Conservation (phyloP, 2,329 filamentous ascomycete genomes). For the Pseudogymnoascus pannorum region DNA sequence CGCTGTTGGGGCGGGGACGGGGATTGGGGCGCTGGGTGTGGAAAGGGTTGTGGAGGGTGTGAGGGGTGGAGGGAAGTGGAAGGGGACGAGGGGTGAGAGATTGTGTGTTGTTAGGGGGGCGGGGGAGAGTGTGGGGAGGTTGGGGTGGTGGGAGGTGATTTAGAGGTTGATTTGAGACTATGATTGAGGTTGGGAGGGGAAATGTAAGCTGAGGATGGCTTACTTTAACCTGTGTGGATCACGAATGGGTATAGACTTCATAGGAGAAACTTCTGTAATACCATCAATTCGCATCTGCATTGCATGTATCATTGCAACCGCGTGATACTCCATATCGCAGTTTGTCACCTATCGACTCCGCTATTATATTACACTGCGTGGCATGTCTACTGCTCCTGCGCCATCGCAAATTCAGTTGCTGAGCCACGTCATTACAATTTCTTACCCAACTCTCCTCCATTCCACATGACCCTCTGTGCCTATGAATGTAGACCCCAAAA, state of each 20-base stretch:
- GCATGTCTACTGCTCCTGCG: not conserved
- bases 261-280: not conserved
- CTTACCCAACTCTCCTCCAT: conserved; percentile 16
- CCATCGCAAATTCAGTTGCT: not conserved
- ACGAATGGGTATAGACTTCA: not conserved
- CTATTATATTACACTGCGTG: not conserved
- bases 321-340: not conserved
- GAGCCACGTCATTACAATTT: not conserved
- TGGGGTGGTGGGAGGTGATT: conserved; percentile 70
- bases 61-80: conserved; percentile 15
- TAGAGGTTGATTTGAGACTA: conserved; percentile 23
- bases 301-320: not conserved
- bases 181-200: not conserved
- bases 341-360: not conserved
- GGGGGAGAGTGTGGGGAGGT: conserved; percentile 69
- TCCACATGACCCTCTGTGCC: conserved; percentile 28
- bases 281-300: not conserved
- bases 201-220: not conserved
- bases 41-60: conserved; percentile 45
- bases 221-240: not conserved
- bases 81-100: conserved; percentile 36
- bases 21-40: conserved; percentile 63
- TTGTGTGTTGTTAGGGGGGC: conserved; percentile 76
- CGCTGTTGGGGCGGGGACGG: conserved; percentile 65
- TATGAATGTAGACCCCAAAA: conserved; percentile 7